Conservation (phyloP, 2,329 filamentous ascomycete genomes). For the Pleochaeta shiraiana region DNA sequence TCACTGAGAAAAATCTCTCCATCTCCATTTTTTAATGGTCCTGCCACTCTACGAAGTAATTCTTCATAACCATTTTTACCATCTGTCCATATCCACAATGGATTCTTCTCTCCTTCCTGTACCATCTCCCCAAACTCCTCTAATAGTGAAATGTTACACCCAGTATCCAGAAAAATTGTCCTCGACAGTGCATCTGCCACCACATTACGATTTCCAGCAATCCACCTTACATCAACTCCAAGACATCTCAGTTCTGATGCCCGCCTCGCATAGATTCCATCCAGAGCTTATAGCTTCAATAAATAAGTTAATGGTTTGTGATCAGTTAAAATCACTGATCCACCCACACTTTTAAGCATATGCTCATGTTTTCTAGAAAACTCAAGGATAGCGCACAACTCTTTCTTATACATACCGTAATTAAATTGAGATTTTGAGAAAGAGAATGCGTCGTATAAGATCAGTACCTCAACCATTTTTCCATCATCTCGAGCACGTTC, state of each 20-base stretch:
- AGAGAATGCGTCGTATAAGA: conserved; percentile 4
- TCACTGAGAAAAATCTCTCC: background rate
- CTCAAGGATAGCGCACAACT: background rate
- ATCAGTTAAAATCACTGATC: background rate
- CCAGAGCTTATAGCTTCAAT: background rate
- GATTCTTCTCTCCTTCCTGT: background rate
- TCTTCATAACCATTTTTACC: background rate
- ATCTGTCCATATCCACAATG: background rate
- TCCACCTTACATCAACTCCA: background rate
- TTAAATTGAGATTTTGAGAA: conserved; percentile 5
- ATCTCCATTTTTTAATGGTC: background rate
- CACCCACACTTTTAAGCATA: background rate
- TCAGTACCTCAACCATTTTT: background rate
- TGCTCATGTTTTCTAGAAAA: conserved; percentile 6
- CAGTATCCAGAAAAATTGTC: background rate
- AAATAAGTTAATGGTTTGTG: background rate
- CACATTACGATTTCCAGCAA: background rate
- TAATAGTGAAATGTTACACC: background rate
- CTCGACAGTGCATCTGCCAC: background rate
- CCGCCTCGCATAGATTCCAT: background rate
- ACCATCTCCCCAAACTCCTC: background rate
- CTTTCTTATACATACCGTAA: conserved; percentile 4
- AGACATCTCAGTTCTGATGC: background rate
- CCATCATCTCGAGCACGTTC: background rate
- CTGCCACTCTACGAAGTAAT: background rate